phyloP scores from a whole-genome alignment of 257 asterid species.

The Ilex aquifolium region DNA sequence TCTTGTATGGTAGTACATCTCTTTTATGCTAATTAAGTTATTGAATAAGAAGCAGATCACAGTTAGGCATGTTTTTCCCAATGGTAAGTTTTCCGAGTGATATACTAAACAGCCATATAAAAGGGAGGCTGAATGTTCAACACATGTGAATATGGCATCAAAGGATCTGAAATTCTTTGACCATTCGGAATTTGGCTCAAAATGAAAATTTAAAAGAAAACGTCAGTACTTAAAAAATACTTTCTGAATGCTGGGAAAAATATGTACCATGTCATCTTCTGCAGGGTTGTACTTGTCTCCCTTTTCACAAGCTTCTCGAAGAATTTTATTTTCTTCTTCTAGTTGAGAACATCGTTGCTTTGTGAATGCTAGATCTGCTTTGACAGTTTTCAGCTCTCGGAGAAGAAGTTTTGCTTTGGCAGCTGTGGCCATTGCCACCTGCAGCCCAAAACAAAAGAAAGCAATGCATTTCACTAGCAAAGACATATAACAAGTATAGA shows the following conservation, averaged over 20 bases:
- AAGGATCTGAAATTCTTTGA: too few species aligned
- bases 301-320: conserved; percentile 74
- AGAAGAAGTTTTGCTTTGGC: conserved; percentile 87
- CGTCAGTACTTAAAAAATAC: background rate
- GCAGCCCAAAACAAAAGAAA: conserved; percentile 12
- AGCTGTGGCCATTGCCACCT: conserved; percentile 98
- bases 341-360: conserved; percentile 76
- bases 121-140: too few species aligned
- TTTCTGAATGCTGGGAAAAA: background rate
- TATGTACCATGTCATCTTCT: conserved; percentile 81
- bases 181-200: too few species aligned
- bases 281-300: conserved; percentile 67
- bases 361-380: conserved; percentile 79
- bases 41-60: too few species aligned
- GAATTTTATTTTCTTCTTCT: conserved; percentile 82
- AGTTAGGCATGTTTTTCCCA: too few species aligned
- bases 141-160: too few species aligned
- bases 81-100: too few species aligned
- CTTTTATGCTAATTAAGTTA: too few species aligned
- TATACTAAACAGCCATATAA: too few species aligned
- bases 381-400: conserved; percentile 83
- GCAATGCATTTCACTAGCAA: conserved; percentile 24
- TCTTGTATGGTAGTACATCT: too few species aligned
- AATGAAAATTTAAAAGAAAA: background rate
- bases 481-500: conserved; percentile 1